phyloP scores from a whole-genome alignment of 768 basidiomycete species.

The Rhizopogon rudus region DNA sequence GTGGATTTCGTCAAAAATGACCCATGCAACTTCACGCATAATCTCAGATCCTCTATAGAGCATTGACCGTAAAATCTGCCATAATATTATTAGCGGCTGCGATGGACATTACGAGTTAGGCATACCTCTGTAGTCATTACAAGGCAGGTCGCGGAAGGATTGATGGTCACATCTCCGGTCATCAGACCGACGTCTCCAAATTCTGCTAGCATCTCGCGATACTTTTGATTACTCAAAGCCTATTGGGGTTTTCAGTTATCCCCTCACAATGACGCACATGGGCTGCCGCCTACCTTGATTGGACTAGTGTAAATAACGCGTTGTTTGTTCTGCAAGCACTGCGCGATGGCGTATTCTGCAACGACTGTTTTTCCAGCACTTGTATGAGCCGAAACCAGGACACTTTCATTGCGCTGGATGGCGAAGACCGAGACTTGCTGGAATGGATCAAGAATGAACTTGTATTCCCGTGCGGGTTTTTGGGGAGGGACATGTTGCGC shows the following conservation, averaged over 20 bases:
- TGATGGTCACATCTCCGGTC: constrained; percentile 99
- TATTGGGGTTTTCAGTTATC: constrained; percentile 30
- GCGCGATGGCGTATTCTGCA: constrained; percentile 98
- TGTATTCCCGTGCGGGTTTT: constrained; percentile 90
- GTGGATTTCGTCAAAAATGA: constrained; percentile 98
- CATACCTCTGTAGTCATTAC: constrained; percentile 98
- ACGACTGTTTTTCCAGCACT: constrained; percentile 99
- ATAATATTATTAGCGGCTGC: not conserved
- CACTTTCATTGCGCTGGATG: constrained; percentile 96
- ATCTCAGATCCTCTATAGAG: constrained; percentile 97
- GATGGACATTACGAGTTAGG: not conserved
- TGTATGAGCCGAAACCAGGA: constrained; percentile 97
- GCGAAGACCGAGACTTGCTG: constrained; percentile 92
- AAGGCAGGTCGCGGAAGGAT: constrained; percentile 92
- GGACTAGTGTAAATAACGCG: constrained; percentile 99
- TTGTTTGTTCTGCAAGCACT: constrained; percentile 89
- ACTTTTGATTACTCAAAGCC: constrained; percentile 99
- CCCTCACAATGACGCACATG: constrained; percentile 9
- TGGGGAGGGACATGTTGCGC: constrained; percentile 85
- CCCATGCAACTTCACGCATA: constrained; percentile 99
- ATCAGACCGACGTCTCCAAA: constrained; percentile 98
- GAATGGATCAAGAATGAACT: constrained; percentile 96
- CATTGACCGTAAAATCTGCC: constrained; percentile 96
- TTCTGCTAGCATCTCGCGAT: constrained; percentile 93
- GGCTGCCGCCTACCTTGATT: constrained; percentile 76